Evolutionary conservation across 176 grass and related monocot species (phyloP), one percentile per base, ranked within the genome.

Genomic region (Alopecurus myosuroides): DNA sequence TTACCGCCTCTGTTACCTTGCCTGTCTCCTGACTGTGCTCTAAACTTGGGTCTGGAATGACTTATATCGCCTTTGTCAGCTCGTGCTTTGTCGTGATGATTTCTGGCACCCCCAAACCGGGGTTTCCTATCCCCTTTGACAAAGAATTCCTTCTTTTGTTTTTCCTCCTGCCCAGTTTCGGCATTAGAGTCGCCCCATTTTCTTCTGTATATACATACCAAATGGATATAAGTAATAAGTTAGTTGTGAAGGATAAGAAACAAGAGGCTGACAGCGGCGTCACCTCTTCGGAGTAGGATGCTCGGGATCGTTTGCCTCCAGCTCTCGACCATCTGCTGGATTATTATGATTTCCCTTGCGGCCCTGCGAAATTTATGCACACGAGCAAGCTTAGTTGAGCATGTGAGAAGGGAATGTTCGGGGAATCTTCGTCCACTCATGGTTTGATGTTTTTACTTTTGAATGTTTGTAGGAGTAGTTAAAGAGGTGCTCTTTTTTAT

Each of bases 271-370:
- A 12, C 23, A 1, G 4, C 1, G 20, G 45, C 67, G 71, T 80
- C 73, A 91, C 92, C 92, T 86, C 91, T 89, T 91, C 9, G 60
- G 35, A 51, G 76, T 25, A 80, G 37, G 69, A 31, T 70, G 49
- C 63, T 28, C 62, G 0, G 79, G 53, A 48, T 87, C 81, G 63
- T 70, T 52, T 57, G 73, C 50, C 56, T 82, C 74, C 1, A 78
- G 22, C 26, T 57, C 50, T 9, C 13, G 42, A 85, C 63, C 51
- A 41, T 78, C 65, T 33, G 62, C 51, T 69, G 45, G 10, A 39
- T 76, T 87, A 37, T 57, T 85, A 62, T 82, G 83, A 50, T 85
- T 94, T 23, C 86, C 88, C 42, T 85, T 88, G 33, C 84, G 92
- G 29, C 89, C 84, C 92, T 94, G 89, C 51, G 86, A 82, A 80